Conservation (phyloP, 169 alveolate genomes). For the Plasmodium billcollinsi region DNA sequence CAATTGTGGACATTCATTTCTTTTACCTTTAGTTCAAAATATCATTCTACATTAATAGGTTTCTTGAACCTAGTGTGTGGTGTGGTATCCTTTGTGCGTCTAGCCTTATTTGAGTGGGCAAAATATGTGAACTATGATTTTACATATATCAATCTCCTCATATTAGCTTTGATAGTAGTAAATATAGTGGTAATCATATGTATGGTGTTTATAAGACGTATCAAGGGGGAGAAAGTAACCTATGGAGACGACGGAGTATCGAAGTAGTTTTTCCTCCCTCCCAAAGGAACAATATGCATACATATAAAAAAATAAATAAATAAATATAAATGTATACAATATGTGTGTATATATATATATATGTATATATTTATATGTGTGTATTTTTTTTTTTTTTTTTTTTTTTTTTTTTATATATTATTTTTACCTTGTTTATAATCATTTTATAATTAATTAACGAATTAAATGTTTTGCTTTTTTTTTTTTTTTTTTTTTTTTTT, state of each 20-base stretch:
- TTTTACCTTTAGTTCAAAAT: constrained; percentile 79
- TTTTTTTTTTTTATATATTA: no score
- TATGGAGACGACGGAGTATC: constrained; percentile 41
- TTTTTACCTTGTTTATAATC: no score
- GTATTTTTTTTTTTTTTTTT: no score
- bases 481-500: no score
- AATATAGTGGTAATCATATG: constrained; percentile 9
- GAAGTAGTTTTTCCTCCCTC: neutral
- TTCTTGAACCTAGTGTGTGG: constrained; percentile 78
- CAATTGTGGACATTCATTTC: constrained; percentile 79
- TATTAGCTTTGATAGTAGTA: constrained; percentile 21
- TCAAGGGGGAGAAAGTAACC: constrained; percentile 35
- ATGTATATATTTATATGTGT: neutral
- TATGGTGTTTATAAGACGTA: constrained; percentile 18
- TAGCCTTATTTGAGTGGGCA: constrained; percentile 61
- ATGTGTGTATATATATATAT: neutral
- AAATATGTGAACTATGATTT: constrained; percentile 51
- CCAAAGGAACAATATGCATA: neutral
- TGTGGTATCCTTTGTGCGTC: constrained; percentile 54
- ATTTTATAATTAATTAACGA: no score
- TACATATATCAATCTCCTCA: constrained; percentile 54
- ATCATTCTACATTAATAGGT: constrained; percentile 79
- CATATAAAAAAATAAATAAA: neutral
- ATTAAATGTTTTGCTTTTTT: no score
- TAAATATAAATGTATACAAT: neutral